These are phyloP conservation scores for Entomortierella lignicola DNA, from an alignment of 192 early-diverging fungal species.

Conservation along the genomic window DNA sequence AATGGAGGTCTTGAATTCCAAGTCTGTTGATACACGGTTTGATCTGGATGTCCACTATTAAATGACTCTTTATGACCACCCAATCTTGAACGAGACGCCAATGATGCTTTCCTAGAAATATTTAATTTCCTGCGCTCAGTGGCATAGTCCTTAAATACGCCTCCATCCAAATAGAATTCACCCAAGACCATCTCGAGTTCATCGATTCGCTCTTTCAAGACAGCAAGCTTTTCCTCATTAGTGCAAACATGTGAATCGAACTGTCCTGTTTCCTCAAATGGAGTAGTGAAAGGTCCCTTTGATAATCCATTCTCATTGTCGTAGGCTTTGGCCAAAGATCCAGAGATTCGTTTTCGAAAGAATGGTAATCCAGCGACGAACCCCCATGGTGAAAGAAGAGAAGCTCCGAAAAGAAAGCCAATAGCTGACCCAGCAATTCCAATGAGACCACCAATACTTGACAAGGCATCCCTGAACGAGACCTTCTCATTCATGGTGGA, in stretches of 20 bases:
- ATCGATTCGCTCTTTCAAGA: constrained; percentile 43
- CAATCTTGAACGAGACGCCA: background rate
- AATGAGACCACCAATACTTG: constrained; percentile 32
- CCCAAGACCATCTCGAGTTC: constrained; percentile 40
- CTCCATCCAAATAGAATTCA: constrained; percentile 34
- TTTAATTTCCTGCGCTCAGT: constrained; percentile 4
- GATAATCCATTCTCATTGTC: constrained; percentile 14
- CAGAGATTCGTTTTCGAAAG: constrained; percentile 20
- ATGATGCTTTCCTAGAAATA: background rate
- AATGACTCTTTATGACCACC: background rate
- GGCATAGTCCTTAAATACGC: constrained; percentile 25
- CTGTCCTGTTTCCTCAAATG: constrained; percentile 14
- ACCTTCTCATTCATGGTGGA: constrained; percentile 25
- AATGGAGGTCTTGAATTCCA: background rate
- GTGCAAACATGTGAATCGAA: constrained; percentile 9
- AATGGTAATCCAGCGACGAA: constrained; percentile 18
- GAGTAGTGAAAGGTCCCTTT: constrained; percentile 44
- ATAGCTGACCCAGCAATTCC: constrained; percentile 19
- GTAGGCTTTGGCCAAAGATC: constrained; percentile 26
- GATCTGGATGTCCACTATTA: background rate
- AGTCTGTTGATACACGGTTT: background rate
- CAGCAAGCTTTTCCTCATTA: constrained; percentile 4
- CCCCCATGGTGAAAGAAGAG: constrained; percentile 37
- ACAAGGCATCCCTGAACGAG: constrained; percentile 25
- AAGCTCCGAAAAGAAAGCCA: constrained; percentile 41